Percentiles rank a stretch among this genome's conserved stretches.
Evolutionary conservation across 139 green algal genomes (phyloP).

Genomic region (Micractinium conductrix): DNA sequence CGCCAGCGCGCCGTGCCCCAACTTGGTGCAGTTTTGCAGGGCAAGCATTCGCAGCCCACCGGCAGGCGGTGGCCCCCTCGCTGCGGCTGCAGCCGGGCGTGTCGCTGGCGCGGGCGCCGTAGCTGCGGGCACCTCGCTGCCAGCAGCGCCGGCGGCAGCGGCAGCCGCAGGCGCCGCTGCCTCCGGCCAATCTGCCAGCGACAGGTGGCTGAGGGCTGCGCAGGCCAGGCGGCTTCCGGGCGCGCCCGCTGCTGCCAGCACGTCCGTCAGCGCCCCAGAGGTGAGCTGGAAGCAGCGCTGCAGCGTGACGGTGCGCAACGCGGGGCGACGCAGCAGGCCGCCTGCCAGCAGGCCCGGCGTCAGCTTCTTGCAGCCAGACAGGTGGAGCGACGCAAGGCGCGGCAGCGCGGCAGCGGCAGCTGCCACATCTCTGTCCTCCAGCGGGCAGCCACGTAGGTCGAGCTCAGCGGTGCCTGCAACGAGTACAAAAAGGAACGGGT

Average conservation of each 20-base stretch:
- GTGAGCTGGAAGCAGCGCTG: slow-evolving; percentile 79
- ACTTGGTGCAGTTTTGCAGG: slow-evolving; percentile 63
- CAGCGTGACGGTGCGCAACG: slow-evolving; percentile 44
- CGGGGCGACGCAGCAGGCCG: neutral
- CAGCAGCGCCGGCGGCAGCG: neutral
- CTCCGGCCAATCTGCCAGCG: slow-evolving; percentile 12
- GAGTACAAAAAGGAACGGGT: neutral
- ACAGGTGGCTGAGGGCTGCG: slow-evolving; percentile 40
- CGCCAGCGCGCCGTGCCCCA: slow-evolving; percentile 41
- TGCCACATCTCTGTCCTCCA: slow-evolving; percentile 59
- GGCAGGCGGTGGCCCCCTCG: neutral
- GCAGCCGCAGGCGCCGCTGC: too few species aligned
- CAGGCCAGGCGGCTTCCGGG: neutral
- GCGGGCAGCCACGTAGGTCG: slow-evolving; percentile 44
- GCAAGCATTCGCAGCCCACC: slow-evolving; percentile 50
- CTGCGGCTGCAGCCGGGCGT: too few species aligned
- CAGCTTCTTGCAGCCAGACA: slow-evolving; percentile 68
- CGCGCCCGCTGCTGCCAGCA: slow-evolving; percentile 43
- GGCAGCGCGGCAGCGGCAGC: slow-evolving; percentile 23
- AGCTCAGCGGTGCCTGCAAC: slow-evolving; percentile 30
- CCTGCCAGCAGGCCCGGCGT: slow-evolving; percentile 14
- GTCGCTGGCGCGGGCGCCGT: too few species aligned
- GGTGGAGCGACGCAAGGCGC: slow-evolving; percentile 47
- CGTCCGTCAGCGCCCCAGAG: slow-evolving; percentile 34
- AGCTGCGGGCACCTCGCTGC: neutral